Conservation (phyloP, 2,329 filamentous ascomycete species). For the Apiospora saccharicola region DNA sequence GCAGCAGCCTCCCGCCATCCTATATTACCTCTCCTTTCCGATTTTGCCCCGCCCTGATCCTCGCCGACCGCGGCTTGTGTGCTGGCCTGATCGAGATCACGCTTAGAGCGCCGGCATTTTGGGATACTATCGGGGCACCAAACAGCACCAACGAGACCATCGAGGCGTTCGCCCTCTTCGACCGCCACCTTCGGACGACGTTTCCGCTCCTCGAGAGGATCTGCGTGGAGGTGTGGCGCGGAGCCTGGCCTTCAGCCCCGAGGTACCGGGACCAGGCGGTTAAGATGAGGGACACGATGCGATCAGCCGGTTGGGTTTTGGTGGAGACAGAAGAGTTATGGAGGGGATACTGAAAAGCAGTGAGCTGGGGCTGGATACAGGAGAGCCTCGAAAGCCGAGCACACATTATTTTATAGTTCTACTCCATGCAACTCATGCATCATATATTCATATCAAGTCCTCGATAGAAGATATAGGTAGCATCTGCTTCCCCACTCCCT, state of each 20-base stretch:
- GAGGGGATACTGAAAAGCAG: neutral
- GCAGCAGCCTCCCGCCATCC: neutral
- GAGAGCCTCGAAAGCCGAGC: neutral
- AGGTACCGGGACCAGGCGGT: neutral
- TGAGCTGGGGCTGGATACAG: neutral
- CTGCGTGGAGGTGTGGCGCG: neutral
- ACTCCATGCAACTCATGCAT: slow-evolving; percentile 6
- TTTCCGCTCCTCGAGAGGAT: neutral
- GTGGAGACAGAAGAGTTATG: neutral
- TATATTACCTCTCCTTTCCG: neutral
- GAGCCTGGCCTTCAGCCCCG: neutral
- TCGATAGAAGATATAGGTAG: neutral
- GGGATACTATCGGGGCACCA: no score
- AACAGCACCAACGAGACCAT: neutral
- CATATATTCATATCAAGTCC: slow-evolving; percentile 16
- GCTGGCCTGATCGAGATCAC: neutral
- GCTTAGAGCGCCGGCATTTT: neutral
- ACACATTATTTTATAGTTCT: neutral
- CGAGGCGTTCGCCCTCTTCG: neutral
- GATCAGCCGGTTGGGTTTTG: neutral
- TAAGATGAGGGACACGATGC: neutral
- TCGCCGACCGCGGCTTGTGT: neutral
- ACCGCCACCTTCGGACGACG: neutral
- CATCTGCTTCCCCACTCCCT: neutral
- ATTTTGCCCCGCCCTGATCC: neutral